Percentiles rank a stretch among this genome's conserved stretches.
phyloP scores from a whole-genome alignment of 768 basidiomycete species.

The Lactarius psammicola region DNA sequence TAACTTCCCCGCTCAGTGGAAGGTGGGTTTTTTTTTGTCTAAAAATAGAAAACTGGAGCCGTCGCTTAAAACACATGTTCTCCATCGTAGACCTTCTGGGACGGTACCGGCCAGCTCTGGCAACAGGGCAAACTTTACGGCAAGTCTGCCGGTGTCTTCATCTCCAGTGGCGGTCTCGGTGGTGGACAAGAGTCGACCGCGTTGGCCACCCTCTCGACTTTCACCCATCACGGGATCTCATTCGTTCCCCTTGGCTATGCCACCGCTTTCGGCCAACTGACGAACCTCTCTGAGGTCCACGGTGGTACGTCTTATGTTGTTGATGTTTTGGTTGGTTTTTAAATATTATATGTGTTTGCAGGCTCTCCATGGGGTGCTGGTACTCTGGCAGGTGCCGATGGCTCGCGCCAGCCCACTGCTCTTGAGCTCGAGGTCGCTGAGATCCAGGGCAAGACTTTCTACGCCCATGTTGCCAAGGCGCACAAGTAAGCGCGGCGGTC shows the following conservation, averaged over 20 bases:
- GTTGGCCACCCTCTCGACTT: slow-evolving; percentile 50
- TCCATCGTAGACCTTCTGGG: slow-evolving; percentile 62
- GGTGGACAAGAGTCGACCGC: slow-evolving; percentile 77
- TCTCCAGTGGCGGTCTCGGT: slow-evolving; percentile 68
- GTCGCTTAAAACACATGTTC: slow-evolving; percentile 2
- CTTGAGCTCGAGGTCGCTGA: slow-evolving; percentile 53
- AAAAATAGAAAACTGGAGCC: background rate
- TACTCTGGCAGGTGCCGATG: slow-evolving; percentile 50
- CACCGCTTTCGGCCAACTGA: slow-evolving; percentile 43
- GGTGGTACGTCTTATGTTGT: slow-evolving; percentile 48
- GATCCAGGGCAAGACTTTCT: slow-evolving; percentile 55
- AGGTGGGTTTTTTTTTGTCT: slow-evolving; percentile 43
- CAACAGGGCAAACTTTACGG: slow-evolving; percentile 55
- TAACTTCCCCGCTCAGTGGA: slow-evolving; percentile 76
- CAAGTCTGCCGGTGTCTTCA: slow-evolving; percentile 74
- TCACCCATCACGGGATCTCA: slow-evolving; percentile 70
- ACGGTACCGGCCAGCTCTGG: slow-evolving; percentile 71
- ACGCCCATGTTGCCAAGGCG: slow-evolving; percentile 41
- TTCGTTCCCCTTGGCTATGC: slow-evolving; percentile 73
- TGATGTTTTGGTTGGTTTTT: background rate
- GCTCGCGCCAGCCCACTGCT: slow-evolving; percentile 46
- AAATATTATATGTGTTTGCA: slow-evolving; percentile 30
- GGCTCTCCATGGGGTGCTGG: slow-evolving; percentile 80
- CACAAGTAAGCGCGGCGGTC: slow-evolving; percentile 20
- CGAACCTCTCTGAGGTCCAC: slow-evolving; percentile 48